A percentile compares a stretch with the other conserved stretches of the same genome.
These are phyloP conservation scores for Fusarium acutatum DNA, from an alignment of 2,329 filamentous ascomycete species.

Conservation along the genomic window DNA sequence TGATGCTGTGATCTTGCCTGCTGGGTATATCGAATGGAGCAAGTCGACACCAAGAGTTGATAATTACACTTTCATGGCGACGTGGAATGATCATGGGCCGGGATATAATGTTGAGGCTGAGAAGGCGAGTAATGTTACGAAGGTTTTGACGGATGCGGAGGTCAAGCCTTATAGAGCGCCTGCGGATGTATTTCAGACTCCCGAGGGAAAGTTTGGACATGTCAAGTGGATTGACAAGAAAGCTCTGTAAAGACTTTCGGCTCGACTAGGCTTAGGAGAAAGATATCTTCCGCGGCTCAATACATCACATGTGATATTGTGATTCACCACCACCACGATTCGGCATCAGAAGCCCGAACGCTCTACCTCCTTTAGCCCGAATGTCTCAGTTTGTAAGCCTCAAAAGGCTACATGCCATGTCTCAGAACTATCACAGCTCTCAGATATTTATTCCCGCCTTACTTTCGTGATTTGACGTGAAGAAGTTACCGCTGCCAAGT, in stretches of 20 bases:
- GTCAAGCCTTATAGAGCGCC: conserved; percentile 39
- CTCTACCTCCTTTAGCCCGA: background rate
- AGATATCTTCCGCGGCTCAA: background rate
- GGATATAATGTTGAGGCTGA: conserved; percentile 62
- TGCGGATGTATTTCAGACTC: conserved; percentile 27
- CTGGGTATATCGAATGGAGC: conserved; percentile 58
- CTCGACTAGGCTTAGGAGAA: background rate
- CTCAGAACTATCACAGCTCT: background rate
- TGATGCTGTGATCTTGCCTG: conserved; percentile 60
- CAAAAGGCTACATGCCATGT: background rate
- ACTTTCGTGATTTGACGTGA: background rate
- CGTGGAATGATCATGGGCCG: conserved; percentile 61
- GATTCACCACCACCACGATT: background rate
- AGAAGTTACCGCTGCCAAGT: background rate
- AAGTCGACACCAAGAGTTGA: conserved; percentile 25
- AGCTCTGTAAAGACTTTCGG: background rate
- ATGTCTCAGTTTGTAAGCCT: background rate
- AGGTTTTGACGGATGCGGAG: conserved; percentile 52
- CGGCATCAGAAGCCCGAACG: background rate
- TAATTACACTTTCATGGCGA: conserved; percentile 64
- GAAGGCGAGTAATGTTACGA: conserved; percentile 50
- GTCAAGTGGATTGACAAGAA: conserved; percentile 27
- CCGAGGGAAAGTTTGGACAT: conserved; percentile 16
- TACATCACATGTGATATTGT: background rate
- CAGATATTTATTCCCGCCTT: background rate